phyloP scores from a whole-genome alignment of 164 flowering plant genomes.

The Kalanchoe fedtschenkoi region DNA sequence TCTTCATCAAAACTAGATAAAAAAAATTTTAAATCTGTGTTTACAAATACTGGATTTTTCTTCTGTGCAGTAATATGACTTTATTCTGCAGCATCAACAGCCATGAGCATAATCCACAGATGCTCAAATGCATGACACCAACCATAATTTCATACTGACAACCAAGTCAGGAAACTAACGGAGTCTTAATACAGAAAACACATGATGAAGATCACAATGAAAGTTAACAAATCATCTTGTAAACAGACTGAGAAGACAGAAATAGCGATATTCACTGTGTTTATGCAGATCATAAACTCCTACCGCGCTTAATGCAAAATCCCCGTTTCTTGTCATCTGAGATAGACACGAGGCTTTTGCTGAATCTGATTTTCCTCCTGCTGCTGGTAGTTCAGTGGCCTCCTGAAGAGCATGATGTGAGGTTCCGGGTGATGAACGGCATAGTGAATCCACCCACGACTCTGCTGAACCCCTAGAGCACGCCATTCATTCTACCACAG shows the following conservation, averaged over 20 bases:
- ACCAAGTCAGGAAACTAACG: neutral
- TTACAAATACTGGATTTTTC: no score
- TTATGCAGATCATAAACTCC: neutral
- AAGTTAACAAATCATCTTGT: neutral
- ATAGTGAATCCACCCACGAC: constrained; percentile 96
- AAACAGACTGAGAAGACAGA: neutral
- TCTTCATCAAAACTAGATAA: no score
- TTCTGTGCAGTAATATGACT: neutral
- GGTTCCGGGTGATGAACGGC: constrained; percentile 96
- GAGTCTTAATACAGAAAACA: neutral
- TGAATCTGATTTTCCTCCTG: constrained; percentile 56
- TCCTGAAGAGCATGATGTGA: constrained; percentile 97
- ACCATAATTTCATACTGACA: neutral
- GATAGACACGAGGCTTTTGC: constrained; percentile 15
- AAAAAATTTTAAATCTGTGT: no score
- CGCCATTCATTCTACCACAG: constrained; percentile 74
- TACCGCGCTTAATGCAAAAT: neutral
- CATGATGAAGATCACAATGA: no score
- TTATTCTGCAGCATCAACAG: neutral
- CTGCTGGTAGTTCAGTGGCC: constrained; percentile 89
- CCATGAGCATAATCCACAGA: neutral
- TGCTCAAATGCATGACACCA: neutral
- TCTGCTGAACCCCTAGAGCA: constrained; percentile 95
- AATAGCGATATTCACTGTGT: neutral
- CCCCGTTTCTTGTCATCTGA: neutral